Evolutionary conservation across 2,329 filamentous ascomycete species (phyloP).

Genomic region (Cadophora malorum): DNA sequence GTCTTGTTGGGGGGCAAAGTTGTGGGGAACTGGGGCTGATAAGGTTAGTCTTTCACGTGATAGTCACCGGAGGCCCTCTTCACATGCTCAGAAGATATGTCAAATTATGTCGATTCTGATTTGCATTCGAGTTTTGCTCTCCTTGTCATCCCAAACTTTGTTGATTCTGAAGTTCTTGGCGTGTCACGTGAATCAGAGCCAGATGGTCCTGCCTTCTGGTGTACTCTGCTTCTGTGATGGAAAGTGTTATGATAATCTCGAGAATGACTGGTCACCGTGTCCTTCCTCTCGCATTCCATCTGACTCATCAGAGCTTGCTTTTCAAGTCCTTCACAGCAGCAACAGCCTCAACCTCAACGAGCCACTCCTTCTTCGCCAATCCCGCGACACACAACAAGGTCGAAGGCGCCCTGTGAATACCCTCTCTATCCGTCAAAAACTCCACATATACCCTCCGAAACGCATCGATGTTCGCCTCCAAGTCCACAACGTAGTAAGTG

Average conservation of each 20-base stretch:
- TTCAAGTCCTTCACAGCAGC: constrained; percentile 16
- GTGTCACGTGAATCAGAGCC: background rate
- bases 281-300: background rate
- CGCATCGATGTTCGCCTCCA: background rate
- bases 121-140: background rate
- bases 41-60: constrained; percentile 16
- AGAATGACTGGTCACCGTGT: background rate
- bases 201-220: too few relatives aligned
- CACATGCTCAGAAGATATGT: background rate
- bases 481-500: constrained; percentile 18
- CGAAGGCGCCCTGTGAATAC: constrained; percentile 5
- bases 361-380: constrained; percentile 9
- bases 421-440: constrained; percentile 17
- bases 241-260: background rate
- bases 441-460: background rate
- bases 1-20: background rate
- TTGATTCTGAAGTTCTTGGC: background rate
- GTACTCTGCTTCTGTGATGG: background rate
- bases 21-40: constrained; percentile 15
- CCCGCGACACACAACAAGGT: constrained; percentile 11
- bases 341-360: constrained; percentile 23
- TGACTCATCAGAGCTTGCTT: background rate
- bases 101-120: background rate
- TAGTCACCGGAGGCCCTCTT: background rate
- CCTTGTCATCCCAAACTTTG: background rate